A percentile compares a stretch with the other conserved stretches of the same genome.
Evolutionary conservation across 495 filamentous ascomycete species (phyloP).

Genomic region (Aspergillus mulundensis): DNA sequence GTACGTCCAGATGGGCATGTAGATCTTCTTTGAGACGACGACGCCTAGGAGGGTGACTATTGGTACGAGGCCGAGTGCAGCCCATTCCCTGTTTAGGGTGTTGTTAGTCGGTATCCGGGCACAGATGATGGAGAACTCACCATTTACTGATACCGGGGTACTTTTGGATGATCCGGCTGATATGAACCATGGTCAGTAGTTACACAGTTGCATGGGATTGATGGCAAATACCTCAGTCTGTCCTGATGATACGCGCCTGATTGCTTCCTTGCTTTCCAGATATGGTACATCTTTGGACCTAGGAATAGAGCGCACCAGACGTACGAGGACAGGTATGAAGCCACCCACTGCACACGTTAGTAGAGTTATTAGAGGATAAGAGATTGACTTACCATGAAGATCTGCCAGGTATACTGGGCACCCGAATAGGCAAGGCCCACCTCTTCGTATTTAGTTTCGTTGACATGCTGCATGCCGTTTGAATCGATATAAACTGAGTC

Average conservation of each 20-base stretch:
- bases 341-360: neutral
- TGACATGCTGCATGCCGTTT: constrained; percentile 23
- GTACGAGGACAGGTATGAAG: constrained; percentile 4
- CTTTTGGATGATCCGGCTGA: constrained; percentile 1
- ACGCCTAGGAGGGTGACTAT: constrained; percentile 46
- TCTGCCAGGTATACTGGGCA: constrained; percentile 49
- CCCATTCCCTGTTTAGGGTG: neutral
- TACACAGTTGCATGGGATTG: too few species aligned
- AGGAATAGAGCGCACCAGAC: constrained; percentile 2
- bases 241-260: neutral
- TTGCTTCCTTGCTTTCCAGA: constrained; percentile 5
- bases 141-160: neutral
- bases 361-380: neutral
- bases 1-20: constrained; percentile 54
- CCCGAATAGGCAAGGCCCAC: constrained; percentile 51
- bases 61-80: constrained; percentile 18
- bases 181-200: neutral
- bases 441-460: constrained; percentile 50
- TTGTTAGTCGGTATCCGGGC: neutral
- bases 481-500: neutral
- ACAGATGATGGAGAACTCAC: neutral
- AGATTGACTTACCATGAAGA: constrained; percentile 41
- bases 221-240: neutral
- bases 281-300: neutral
- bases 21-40: constrained; percentile 44